Evolutionary conservation across 306 rosid genomes (phyloP).

Genomic region (Purshia tridentata): DNA sequence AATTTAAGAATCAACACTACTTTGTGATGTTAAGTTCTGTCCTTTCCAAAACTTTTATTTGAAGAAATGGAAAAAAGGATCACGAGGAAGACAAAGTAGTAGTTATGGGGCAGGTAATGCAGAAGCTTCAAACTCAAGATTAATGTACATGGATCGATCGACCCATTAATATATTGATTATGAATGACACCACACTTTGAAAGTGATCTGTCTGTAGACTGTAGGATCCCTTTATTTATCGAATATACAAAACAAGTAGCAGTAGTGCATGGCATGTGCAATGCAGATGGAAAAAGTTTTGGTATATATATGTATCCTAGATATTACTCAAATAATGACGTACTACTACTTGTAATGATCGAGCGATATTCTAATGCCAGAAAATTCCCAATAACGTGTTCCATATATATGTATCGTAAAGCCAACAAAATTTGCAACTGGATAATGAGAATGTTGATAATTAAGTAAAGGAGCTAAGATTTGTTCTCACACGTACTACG

Average conservation of each 20-base stretch:
- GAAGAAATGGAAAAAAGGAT: slow-evolving; percentile 38
- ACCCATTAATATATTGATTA: slow-evolving; percentile 23
- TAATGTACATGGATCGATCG: slow-evolving; percentile 3
- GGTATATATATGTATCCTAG: neutral
- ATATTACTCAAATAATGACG: neutral
- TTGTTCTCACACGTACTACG: no score
- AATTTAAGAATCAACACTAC: slow-evolving; percentile 34
- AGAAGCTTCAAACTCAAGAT: slow-evolving; percentile 72
- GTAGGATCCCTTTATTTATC: neutral
- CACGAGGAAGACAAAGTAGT: slow-evolving; percentile 32
- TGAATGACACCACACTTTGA: slow-evolving; percentile 27
- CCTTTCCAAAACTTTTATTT: slow-evolving; percentile 52
- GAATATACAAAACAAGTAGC: neutral
- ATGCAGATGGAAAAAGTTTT: neutral
- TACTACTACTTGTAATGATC: neutral
- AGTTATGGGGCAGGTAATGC: slow-evolving; percentile 25
- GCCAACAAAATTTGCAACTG: neutral
- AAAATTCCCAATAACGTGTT: slow-evolving; percentile 20
- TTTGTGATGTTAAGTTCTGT: slow-evolving; percentile 31
- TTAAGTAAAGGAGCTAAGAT: no score
- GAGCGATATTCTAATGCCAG: no score
- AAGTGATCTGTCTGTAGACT: slow-evolving; percentile 31
- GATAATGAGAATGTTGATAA: neutral
- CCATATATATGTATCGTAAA: slow-evolving; percentile 8
- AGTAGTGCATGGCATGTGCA: slow-evolving; percentile 2